phyloP scores from a whole-genome alignment of 441 rosid species.

The Pelargonium citronellum region DNA sequence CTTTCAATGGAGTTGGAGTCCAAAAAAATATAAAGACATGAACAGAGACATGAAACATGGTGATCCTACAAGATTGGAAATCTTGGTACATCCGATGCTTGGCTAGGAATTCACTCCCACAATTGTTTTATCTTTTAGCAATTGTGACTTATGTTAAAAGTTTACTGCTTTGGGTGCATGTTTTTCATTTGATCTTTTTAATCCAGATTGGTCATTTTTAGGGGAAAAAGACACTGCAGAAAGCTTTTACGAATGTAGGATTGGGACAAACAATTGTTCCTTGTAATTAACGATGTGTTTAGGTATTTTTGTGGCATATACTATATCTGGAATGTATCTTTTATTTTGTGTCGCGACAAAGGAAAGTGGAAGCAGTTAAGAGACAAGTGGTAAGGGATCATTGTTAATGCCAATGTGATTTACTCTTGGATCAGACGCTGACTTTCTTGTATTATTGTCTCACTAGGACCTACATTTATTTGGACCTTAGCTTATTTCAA shows the following conservation, averaged over 20 bases:
- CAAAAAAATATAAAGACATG: too few relatives aligned
- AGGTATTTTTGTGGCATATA: neutral
- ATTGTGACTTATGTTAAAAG: neutral
- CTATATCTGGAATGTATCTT: neutral
- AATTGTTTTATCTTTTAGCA: neutral
- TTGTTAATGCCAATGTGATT: neutral
- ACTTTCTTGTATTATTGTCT: neutral
- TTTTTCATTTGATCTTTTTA: too few relatives aligned
- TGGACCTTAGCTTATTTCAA: too few relatives aligned
- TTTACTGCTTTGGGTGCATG: too few relatives aligned
- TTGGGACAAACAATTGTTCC: too few relatives aligned
- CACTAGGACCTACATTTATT: neutral
- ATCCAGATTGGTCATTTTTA: too few relatives aligned
- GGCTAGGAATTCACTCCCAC: neutral
- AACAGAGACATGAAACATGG: too few relatives aligned
- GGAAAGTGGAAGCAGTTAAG: neutral
- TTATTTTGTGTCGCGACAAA: neutral
- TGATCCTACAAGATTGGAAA: neutral
- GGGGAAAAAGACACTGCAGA: too few relatives aligned
- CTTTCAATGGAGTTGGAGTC: neutral
- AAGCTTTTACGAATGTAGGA: too few relatives aligned
- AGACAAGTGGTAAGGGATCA: neutral
- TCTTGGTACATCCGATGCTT: slow-evolving; percentile 7
- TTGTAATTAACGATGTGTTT: too few relatives aligned
- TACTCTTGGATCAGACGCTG: neutral